A percentile compares a stretch with the other conserved stretches of the same genome.
Conservation (phyloP, 2,329 filamentous ascomycete genomes). For the Xylariaceae sp. region DNA sequence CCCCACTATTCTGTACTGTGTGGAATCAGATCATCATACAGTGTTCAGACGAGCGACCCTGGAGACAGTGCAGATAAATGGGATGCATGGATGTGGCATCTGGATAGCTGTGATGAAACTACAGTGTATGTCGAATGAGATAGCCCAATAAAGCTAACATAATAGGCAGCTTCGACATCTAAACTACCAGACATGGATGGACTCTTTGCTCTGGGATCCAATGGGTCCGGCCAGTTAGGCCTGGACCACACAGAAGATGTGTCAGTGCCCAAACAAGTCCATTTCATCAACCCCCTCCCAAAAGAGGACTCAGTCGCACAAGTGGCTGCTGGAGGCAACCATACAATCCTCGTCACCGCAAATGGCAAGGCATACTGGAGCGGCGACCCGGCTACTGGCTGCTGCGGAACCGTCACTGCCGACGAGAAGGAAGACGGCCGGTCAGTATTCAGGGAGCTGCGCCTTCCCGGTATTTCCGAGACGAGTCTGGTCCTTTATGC, state of each 20-base stretch:
- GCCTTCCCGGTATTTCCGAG: slow-evolving; percentile 30
- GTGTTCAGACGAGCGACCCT: no score
- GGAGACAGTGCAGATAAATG: no score
- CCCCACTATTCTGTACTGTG: neutral
- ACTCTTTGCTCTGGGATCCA: slow-evolving; percentile 68
- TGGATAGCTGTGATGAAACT: no score
- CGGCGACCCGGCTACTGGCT: slow-evolving; percentile 53
- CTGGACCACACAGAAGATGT: slow-evolving; percentile 67
- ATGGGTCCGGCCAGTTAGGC: slow-evolving; percentile 68
- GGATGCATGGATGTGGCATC: no score
- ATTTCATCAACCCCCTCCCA: slow-evolving; percentile 43
- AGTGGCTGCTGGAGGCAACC: slow-evolving; percentile 70
- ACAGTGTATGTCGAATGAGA: neutral
- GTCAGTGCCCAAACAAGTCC: slow-evolving; percentile 56
- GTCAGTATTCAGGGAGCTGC: slow-evolving; percentile 37
- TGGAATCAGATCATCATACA: no score
- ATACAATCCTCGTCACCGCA: slow-evolving; percentile 67
- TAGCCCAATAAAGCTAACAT: no score
- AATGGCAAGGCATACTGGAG: slow-evolving; percentile 57
- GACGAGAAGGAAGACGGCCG: slow-evolving; percentile 23
- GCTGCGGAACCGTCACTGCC: slow-evolving; percentile 43
- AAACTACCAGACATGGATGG: slow-evolving; percentile 44
- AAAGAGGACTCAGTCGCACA: slow-evolving; percentile 33
- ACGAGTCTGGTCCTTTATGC: slow-evolving; percentile 37
- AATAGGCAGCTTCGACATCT: no score